A percentile compares a stretch with the other conserved stretches of the same genome.
These are phyloP conservation scores for Flueggea neowawraea DNA, from an alignment of 441 rosid genomes.

Conservation along the genomic window DNA sequence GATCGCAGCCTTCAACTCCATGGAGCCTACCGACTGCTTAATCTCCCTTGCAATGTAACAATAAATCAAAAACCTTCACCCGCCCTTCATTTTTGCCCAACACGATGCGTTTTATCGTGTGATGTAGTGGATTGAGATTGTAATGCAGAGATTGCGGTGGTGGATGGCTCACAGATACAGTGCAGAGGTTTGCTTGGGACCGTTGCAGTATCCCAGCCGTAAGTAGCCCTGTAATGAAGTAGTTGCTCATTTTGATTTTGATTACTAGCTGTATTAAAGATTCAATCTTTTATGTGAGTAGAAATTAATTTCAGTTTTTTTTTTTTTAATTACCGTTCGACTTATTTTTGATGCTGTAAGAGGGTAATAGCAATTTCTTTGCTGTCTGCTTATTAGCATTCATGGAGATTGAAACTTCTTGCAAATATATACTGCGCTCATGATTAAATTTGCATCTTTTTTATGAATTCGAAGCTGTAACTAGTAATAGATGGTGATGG, in stretches of 20 bases:
- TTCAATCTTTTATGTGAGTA: no score
- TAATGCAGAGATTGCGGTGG: conserved; percentile 52
- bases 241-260: neutral
- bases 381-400: no score
- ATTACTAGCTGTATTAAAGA: neutral
- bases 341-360: no score
- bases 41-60: conserved; percentile 52
- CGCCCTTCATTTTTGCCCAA: neutral
- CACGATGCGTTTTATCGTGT: no score
- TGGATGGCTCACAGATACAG: conserved; percentile 48
- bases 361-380: neutral
- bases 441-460: neutral
- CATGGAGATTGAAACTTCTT: no score
- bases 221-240: conserved; percentile 3
- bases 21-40: conserved; percentile 60
- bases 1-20: conserved; percentile 70
- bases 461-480: conserved; percentile 2
- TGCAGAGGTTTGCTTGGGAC: conserved; percentile 75
- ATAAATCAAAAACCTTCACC: neutral
- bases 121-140: conserved; percentile 1
- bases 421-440: no score
- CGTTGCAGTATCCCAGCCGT: conserved; percentile 48
- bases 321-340: no score
- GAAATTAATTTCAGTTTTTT: no score
- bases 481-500: no score